Evolutionary conservation across 2,329 filamentous ascomycete species (phyloP), one percentile per base, ranked within the genome.

Genomic region (Akanthomyces muscarius): DNA sequence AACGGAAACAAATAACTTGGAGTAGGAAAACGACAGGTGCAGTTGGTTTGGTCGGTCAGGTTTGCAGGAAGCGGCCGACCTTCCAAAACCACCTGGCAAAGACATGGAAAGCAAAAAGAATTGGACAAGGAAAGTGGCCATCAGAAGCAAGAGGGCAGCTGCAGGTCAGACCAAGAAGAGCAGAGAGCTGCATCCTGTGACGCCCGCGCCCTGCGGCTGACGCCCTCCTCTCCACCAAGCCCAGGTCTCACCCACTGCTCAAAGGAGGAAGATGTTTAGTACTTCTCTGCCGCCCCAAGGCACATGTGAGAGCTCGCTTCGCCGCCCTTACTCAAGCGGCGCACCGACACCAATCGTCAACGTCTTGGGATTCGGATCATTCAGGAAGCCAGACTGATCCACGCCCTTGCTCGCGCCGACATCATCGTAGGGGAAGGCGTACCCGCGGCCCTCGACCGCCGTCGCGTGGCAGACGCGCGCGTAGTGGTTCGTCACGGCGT

Each of bases 381-480:
- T 83, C 23, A 90, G 79, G 64, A 82, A 84, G 1, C 88, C 88
- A 23, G 84, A 85, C 74, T 88, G 86, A 71, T 89, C 86, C 4
- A 72, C 69, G 2, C 81, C 83, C 48, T 76, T 75, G n/a, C 74
- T 75, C 4, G 85, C 78, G 25, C 79, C 80, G 11, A 90, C 88
- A 73, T 90, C 88, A 70, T 90, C 88, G 70, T 90, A 90, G 0
- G 88, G 86, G 68, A 90, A 90, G 1, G 87, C 86, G 74, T 91
- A 91, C 10, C 88, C 88, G 55, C 80, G 79, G 10, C 83, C 78
- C 70, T 86, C 84, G 42, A 85, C 70, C 68, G 83, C 86, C 44
- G 79, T 78, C 64, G 78, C 81, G 73, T 91, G 88, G 64, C 87
- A 83, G 66, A 90, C 82, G 63, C 87, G 80, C 54, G 85, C 77